These are phyloP conservation scores for Allodekkera sacchari DNA, from an alignment of 805 yeast species.

Conservation along the genomic window DNA sequence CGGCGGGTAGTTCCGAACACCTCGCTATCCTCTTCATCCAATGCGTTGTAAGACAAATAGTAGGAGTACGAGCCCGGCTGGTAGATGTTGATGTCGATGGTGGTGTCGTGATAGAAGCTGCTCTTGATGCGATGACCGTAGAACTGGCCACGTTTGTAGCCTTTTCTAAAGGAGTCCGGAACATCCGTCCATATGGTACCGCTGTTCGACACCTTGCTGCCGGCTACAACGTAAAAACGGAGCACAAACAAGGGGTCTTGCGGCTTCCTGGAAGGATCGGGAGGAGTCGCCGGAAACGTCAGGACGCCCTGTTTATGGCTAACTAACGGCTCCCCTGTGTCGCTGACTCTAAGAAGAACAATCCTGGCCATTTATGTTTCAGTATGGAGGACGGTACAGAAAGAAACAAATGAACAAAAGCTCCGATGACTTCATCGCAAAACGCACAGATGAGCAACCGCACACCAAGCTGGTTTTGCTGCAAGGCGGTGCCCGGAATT, in stretches of 20 bases:
- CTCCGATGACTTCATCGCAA: too few relatives aligned
- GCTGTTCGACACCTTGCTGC: constrained; percentile 60
- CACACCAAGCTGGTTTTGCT: too few relatives aligned
- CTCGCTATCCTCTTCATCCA: constrained; percentile 18
- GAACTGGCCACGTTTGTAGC: constrained; percentile 51
- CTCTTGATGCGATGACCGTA: constrained; percentile 40
- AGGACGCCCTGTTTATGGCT: constrained; percentile 38
- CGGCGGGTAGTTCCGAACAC: constrained; percentile 41
- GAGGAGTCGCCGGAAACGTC: constrained; percentile 39
- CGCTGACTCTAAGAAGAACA: constrained; percentile 39
- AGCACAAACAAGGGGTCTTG: constrained; percentile 38
- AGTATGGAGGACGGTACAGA: too few relatives aligned
- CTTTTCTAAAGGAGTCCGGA: constrained; percentile 35
- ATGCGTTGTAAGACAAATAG: constrained; percentile 49
- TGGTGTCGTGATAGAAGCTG: constrained; percentile 57
- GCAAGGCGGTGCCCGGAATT: constrained; percentile 1
- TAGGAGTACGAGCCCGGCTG: constrained; percentile 76
- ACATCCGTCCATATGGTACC: constrained; percentile 71
- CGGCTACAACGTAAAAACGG: constrained; percentile 62
- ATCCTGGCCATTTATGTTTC: constrained; percentile 23
- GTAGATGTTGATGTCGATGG: constrained; percentile 52
- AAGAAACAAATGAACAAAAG: too few relatives aligned
- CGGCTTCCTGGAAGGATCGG: constrained; percentile 20
- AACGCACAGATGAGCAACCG: too few relatives aligned
- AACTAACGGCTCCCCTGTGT: constrained; percentile 38